Evolutionary conservation across 352 stramenopile species (phyloP), one percentile per base, ranked within the genome.

Genomic region (Aphanomyces cochlioides): DNA sequence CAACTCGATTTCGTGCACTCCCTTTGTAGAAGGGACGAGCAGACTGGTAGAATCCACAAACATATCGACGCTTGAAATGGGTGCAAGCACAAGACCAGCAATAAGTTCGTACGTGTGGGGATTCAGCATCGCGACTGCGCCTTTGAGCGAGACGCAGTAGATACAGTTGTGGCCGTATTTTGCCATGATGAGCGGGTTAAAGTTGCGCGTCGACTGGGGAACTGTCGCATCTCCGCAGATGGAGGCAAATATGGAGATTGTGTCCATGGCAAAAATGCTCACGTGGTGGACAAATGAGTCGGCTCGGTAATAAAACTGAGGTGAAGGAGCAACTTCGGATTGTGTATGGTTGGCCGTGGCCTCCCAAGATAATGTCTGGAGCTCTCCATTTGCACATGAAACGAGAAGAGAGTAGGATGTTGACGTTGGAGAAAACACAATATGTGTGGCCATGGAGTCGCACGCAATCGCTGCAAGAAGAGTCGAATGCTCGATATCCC

Each of bases 111-210:
- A 72, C 5, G 82, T 89, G 3, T 48, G 47, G n/a, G 78, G 77
- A 36, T 89, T 76, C 3, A 93, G 61, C 43, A 92, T 79, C 7
- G 83, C 77, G 19, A 91, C 64, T 0, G 79, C 89, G 0, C 82
- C 83, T 67, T 88, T 90, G 17, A 83, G 89, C 10, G 84, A 90
- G 5, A 78, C 79, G 36, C 79, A 85, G 71, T 91, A 94, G 48
- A 92, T 85, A 12, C 21, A 7, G 15, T 48, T 40, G 37, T 10
- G 3, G 10, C 64, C 64, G 48, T 48, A 70, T 36, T 70, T 70
- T 28, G 64, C 64, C 17, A 70, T 39, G 17, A 70, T 50, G 13
- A 63, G n/a, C 17, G 64, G 64, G 4, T 19, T 12, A 15, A n/a
- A 37, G 54, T 61, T 70, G 8, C 64, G 64, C n/a, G 40, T n/a